phyloP scores from a whole-genome alignment of 176 grass and related monocot species.

The Musa troglodytarum region DNA sequence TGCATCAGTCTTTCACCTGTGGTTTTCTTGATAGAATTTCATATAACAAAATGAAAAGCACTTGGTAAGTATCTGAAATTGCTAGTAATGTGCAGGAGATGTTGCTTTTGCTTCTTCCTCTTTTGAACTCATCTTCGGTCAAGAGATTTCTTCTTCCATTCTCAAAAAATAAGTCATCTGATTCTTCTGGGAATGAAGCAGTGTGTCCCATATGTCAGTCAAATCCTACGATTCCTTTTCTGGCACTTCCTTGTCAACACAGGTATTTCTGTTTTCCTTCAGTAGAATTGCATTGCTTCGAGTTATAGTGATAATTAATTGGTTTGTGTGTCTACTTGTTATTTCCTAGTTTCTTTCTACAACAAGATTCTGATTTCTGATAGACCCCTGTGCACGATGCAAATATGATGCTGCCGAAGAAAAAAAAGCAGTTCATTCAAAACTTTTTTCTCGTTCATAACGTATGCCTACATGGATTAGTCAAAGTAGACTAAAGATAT shows the following conservation, averaged over 20 bases:
- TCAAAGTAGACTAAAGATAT: too few species aligned
- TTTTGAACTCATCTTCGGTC: conserved; percentile 77
- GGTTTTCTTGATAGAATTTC: background rate
- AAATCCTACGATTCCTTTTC: conserved; percentile 69
- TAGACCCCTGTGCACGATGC: too few species aligned
- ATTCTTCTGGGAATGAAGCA: conserved; percentile 56
- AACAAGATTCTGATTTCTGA: too few species aligned
- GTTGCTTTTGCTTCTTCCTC: conserved; percentile 95
- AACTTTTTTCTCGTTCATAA: too few species aligned
- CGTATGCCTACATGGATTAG: too few species aligned
- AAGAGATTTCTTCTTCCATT: conserved; percentile 90
- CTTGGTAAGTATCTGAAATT: background rate
- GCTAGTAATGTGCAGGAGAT: conserved; percentile 66
- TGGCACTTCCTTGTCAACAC: conserved; percentile 84
- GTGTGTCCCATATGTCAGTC: conserved; percentile 67
- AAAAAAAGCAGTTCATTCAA: too few species aligned
- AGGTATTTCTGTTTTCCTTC: conserved; percentile 36
- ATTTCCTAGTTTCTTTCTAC: too few species aligned
- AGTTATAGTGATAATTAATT: background rate
- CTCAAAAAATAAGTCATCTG: conserved; percentile 73
- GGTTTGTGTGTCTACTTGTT: too few species aligned
- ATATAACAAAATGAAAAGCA: background rate
- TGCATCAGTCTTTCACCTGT: background rate
- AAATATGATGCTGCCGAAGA: too few species aligned
- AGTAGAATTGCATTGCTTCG: background rate